Evolutionary conservation across 2,329 filamentous ascomycete genomes (phyloP), one percentile per base, ranked within the genome.

Genomic region (Shiraia sp.): DNA sequence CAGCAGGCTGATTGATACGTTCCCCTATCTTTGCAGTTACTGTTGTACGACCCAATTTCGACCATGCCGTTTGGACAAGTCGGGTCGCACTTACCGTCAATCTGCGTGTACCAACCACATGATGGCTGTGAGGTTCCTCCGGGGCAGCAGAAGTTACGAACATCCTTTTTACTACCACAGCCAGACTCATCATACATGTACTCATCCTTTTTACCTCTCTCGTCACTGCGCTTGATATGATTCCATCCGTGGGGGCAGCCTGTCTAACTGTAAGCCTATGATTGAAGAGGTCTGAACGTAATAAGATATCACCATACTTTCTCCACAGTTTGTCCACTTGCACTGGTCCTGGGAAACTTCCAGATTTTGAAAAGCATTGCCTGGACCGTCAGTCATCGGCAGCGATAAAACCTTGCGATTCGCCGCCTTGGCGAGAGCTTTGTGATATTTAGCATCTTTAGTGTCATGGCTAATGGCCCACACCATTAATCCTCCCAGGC

Each of bases 401-500:
- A 42, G 28, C 6, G 38, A 41, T 9, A 24, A 6, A 29, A 47
- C 39, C 29, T 47, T 47, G 10, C 43, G 43, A 31, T 47, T 47
- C n/a, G 38, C 38, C 10, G 41, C 43, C 43, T 47, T 47, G 16
- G 38, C 43, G n/a, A 47, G 25, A 30, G 43, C 43, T 31, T 39
- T 47, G 38, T 47, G 36, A 36, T 47, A 47, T 19, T 42, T 47
- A 13, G 40, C 34, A 17, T 43, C 40, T 34, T 38, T 2, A 13
- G 40, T 43, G 22, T 45, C 37, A 16, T 47, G 39, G 23, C 36
- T 42, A 26, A 57, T 46, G 6, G 42, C 42, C 42, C 32, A 45
- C 14, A 38, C 30, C 32, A 46, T 41, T 3, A 40, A 10, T 7
- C 53, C 53, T 10, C 48, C 48, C 9, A 56, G 29, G n/a, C 50